These are phyloP conservation scores for Torulaspora microellipsoides DNA, from an alignment of 805 yeast genomes.

Conservation along the genomic window DNA sequence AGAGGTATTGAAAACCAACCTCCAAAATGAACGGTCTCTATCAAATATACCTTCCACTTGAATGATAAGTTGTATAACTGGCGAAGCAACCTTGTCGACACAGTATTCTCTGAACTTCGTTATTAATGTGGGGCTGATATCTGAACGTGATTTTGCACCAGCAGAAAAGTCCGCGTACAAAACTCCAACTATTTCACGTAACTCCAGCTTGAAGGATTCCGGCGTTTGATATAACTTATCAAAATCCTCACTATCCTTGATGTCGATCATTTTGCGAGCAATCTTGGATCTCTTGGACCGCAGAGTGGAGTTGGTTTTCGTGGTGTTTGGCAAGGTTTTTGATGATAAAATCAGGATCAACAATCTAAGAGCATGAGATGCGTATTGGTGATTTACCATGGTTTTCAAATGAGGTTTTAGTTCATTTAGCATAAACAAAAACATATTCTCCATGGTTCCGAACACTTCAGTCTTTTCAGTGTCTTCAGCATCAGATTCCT, in stretches of 20 bases:
- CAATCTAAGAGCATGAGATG: slow-evolving; percentile 81
- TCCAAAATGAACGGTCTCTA: slow-evolving; percentile 68
- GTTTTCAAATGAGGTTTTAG: slow-evolving; percentile 52
- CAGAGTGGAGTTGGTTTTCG: slow-evolving; percentile 61
- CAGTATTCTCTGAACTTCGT: slow-evolving; percentile 65
- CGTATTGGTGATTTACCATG: slow-evolving; percentile 73
- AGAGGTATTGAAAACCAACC: slow-evolving; percentile 51
- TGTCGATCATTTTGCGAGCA: slow-evolving; percentile 91
- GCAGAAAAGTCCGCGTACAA: slow-evolving; percentile 35
- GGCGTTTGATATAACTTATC: slow-evolving; percentile 67
- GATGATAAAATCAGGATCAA: slow-evolving; percentile 71
- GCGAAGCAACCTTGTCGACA: slow-evolving; percentile 78
- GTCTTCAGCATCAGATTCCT: slow-evolving; percentile 28
- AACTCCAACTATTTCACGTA: slow-evolving; percentile 45
- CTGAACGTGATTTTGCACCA: slow-evolving; percentile 29
- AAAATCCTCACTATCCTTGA: slow-evolving; percentile 71
- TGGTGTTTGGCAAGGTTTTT: slow-evolving; percentile 68
- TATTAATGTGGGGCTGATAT: slow-evolving; percentile 33
- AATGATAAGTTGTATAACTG: slow-evolving; percentile 73
- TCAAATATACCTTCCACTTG: slow-evolving; percentile 79
- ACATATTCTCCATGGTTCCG: slow-evolving; percentile 61
- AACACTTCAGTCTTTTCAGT: slow-evolving; percentile 37
- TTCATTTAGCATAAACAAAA: slow-evolving; percentile 62
- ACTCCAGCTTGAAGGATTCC: slow-evolving; percentile 55
- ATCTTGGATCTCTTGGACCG: slow-evolving; percentile 80